Evolutionary conservation across 805 yeast species (phyloP).

Genomic region (Candida germanica): DNA sequence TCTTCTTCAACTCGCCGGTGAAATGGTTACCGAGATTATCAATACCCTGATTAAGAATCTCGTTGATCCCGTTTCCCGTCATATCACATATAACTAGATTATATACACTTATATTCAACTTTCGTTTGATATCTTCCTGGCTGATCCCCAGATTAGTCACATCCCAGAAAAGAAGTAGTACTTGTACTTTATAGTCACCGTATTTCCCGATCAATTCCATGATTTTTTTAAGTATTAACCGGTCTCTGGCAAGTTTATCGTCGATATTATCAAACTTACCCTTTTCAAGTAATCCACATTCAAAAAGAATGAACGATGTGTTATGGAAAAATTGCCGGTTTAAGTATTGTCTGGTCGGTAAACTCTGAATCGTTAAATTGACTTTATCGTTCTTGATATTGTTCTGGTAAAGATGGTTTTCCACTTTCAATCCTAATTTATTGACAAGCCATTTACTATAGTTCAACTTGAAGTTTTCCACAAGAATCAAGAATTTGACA

Average conservation of each 20-base stretch:
- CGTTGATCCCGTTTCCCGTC: constrained; percentile 27
- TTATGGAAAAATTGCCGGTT: constrained; percentile 36
- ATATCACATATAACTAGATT: constrained; percentile 31
- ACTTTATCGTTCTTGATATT: constrained; percentile 22
- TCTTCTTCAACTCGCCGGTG: constrained; percentile 24
- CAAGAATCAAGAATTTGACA: constrained; percentile 37
- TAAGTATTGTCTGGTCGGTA: constrained; percentile 37
- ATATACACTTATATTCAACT: constrained; percentile 7
- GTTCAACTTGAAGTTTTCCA: constrained; percentile 46
- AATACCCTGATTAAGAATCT: constrained; percentile 22
- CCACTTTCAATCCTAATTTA: constrained; percentile 39
- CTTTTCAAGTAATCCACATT: constrained; percentile 43
- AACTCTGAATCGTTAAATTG: constrained; percentile 34
- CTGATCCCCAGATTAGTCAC: constrained; percentile 17
- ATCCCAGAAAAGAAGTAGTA: constrained; percentile 46
- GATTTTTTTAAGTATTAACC: constrained; percentile 31
- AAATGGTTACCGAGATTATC: constrained; percentile 20
- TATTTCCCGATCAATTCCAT: constrained; percentile 29
- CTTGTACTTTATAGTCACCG: constrained; percentile 37
- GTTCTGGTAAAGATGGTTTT: constrained; percentile 24
- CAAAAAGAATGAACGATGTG: constrained; percentile 46
- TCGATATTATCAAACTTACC: constrained; percentile 13
- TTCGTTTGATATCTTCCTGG: constrained; percentile 8
- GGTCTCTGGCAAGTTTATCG: constrained; percentile 38
- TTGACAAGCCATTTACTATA: constrained; percentile 50